phyloP scores from a whole-genome alignment of 2,329 filamentous ascomycete genomes.

The Sordariomycetes sp. region DNA sequence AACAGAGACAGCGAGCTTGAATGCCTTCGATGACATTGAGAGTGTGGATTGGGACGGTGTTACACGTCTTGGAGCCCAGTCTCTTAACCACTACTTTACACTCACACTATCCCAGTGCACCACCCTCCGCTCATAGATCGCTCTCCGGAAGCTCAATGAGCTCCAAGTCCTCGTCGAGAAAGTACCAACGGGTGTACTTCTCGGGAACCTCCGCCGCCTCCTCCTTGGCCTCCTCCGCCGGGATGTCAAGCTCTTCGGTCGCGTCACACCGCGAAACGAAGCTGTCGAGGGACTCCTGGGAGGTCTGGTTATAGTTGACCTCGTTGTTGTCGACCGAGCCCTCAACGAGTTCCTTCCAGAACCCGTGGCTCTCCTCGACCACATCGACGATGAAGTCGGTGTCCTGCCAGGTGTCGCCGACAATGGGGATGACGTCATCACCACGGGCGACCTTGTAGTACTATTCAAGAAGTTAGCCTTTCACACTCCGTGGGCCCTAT shows the following conservation, averaged over 20 bases:
- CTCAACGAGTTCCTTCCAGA: constrained; percentile 26
- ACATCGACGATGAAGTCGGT: constrained; percentile 18
- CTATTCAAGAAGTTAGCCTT: constrained; percentile 9
- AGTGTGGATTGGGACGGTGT: no score
- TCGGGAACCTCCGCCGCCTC: constrained; percentile 17
- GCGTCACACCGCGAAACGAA: constrained; percentile 20
- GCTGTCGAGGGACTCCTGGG: constrained; percentile 16
- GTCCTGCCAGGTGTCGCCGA: constrained; percentile 23
- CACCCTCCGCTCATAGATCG: not conserved
- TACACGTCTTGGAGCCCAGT: no score
- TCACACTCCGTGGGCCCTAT: not conserved
- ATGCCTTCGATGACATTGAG: no score
- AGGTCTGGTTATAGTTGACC: constrained; percentile 30
- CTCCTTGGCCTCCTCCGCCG: constrained; percentile 15
- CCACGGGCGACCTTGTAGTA: constrained; percentile 29
- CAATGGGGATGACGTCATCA: constrained; percentile 21
- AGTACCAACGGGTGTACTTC: constrained; percentile 25
- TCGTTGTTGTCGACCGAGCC: constrained; percentile 23
- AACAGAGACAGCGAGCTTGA: no score
- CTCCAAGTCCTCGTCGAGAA: constrained; percentile 20
- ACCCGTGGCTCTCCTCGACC: constrained; percentile 24
- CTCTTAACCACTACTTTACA: not conserved
- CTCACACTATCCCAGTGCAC: not conserved
- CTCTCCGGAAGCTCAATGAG: constrained; percentile 15
- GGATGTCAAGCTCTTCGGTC: constrained; percentile 19